Conservation (phyloP, 306 rosid species). For the Arachis stenosperma region DNA sequence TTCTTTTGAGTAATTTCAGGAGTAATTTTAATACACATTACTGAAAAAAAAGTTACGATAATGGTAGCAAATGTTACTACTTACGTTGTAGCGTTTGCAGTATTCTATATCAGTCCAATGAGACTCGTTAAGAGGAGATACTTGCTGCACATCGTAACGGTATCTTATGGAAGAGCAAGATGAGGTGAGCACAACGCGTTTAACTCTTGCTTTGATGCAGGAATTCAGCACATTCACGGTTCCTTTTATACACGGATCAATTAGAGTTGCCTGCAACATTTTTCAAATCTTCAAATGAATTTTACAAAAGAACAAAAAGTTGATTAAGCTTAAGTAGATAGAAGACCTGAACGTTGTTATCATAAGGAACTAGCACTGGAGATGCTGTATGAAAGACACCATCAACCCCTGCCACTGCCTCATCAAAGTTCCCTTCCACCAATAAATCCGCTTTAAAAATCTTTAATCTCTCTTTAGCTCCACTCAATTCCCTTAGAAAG, state of each 20-base stretch:
- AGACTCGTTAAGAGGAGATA: slow-evolving; percentile 73
- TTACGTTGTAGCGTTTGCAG: slow-evolving; percentile 72
- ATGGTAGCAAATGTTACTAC: slow-evolving; percentile 38
- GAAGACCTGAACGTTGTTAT: slow-evolving; percentile 63
- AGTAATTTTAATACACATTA: too few relatives aligned
- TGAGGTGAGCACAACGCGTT: slow-evolving; percentile 74
- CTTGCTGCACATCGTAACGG: slow-evolving; percentile 55
- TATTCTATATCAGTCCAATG: slow-evolving; percentile 80
- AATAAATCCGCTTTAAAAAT: slow-evolving; percentile 66
- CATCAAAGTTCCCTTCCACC: slow-evolving; percentile 74
- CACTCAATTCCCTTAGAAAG: slow-evolving; percentile 56
- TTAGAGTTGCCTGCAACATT: slow-evolving; percentile 54
- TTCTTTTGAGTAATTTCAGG: too few relatives aligned
- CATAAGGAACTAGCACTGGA: slow-evolving; percentile 67
- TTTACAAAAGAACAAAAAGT: too few relatives aligned
- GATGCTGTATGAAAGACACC: slow-evolving; percentile 90
- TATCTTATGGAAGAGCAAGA: slow-evolving; percentile 87
- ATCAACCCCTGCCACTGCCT: slow-evolving; percentile 67
- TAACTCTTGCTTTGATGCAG: slow-evolving; percentile 64
- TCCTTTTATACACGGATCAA: slow-evolving; percentile 79
- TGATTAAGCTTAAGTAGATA: too few relatives aligned
- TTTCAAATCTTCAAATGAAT: background rate
- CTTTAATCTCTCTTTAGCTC: slow-evolving; percentile 73
- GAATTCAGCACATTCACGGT: slow-evolving; percentile 71
- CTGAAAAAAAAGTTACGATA: too few relatives aligned